Percentiles rank a stretch among this genome's conserved stretches.
phyloP scores from a whole-genome alignment of 2,329 filamentous ascomycete genomes.

The Teratosphaeria destructans region DNA sequence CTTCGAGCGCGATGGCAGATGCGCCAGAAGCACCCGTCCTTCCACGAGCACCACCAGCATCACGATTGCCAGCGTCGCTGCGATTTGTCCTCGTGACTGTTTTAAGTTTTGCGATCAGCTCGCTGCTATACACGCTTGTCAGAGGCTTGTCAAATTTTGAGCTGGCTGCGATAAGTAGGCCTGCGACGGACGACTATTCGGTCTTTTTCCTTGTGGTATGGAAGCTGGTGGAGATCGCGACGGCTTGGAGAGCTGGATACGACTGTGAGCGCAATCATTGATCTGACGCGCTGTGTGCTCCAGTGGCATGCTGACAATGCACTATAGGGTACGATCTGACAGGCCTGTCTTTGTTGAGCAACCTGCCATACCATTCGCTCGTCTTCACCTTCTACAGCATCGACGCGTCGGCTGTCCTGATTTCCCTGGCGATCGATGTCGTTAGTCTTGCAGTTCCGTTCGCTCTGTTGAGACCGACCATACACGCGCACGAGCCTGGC shows the following conservation, averaged over 20 bases:
- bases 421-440: conserved; percentile 57
- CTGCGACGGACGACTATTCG: conserved; percentile 52
- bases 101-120: conserved; percentile 51
- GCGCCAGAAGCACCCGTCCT: conserved; percentile 4
- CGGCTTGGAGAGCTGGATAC: conserved; percentile 64
- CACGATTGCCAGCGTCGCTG: conserved; percentile 19
- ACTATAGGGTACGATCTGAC: conserved; percentile 33
- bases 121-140: conserved; percentile 52
- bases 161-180: conserved; percentile 56
- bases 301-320: conserved; percentile 4
- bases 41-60: conserved; percentile 1
- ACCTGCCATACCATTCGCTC: conserved; percentile 67
- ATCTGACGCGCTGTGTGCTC: background rate
- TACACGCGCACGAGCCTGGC: conserved; percentile 44
- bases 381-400: conserved; percentile 69
- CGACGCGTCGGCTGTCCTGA: conserved; percentile 48
- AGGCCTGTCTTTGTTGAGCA: conserved; percentile 49
- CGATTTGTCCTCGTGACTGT: conserved; percentile 37
- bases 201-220: conserved; percentile 45
- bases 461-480: conserved; percentile 58
- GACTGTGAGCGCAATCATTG: conserved; percentile 47
- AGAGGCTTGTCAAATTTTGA: conserved; percentile 53
- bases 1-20: conserved; percentile 4
- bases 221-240: conserved; percentile 55
- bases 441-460: conserved; percentile 63